Base-by-base conservation (phyloP, 345 rosid genomes). In the Cardamine resedifolia region DNA sequence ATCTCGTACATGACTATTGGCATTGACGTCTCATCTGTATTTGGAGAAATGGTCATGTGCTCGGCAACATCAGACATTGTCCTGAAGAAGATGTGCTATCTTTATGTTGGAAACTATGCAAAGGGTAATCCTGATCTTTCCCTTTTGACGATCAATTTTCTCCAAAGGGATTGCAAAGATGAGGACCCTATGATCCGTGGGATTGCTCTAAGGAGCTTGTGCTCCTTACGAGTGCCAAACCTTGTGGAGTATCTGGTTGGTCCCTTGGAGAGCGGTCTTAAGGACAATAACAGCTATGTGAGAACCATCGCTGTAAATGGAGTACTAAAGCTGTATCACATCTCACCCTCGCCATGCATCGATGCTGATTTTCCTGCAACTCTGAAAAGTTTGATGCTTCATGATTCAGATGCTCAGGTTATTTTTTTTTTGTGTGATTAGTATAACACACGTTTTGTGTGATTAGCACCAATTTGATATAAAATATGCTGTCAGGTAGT, bases 1-100 rank as follows among this genome's bases (percentile, higher is more conserved):
- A 95, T 95, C 49, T 90, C 99, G 2, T 84, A 86, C 78, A 95
- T 91, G 98, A 95, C 96, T 3, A 85, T 95, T 12, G 96, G 99
- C 51, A 86, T 95, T 44, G 99, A 95, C 26, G 99, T 95, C 73
- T 86, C 99, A 4, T 80, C 98, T 11, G 83, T 95, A 14, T 95
- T 95, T 24, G 96, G 99, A 7, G 99, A 95, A 85, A 95, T 95
- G 98, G 98, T 95, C 43, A 95, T 95, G 99, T 95, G 99, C 79
- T 95, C 96, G 0, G 98, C 96, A 4, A 91, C 99, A 27, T 86
- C 97, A n/a, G 98, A 95, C 76, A 91, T 95, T 65, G 99, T 95
- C 41, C 72, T 95, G 82, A 95, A 95, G 92, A 95, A 95, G 74
- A 95, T 95, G 98, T 95, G 98, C 68, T 95, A 91, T 71, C 86